Evolutionary conservation across 345 rosid genomes (phyloP).

Genomic region (Melaleuca alternifolia): DNA sequence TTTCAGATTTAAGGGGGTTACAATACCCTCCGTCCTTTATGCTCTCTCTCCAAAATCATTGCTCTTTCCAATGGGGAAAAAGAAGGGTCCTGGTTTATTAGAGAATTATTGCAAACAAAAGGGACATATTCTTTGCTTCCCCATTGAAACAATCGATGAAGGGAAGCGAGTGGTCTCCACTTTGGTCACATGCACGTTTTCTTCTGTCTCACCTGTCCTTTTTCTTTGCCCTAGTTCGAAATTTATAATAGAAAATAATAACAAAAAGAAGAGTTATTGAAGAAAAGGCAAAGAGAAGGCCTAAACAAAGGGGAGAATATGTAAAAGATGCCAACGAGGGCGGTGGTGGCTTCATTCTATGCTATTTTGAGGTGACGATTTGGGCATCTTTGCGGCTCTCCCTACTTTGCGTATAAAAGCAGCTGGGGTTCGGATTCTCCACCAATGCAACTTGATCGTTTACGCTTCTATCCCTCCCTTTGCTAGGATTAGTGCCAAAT

Average conservation of each 20-base stretch:
- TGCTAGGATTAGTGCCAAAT: background rate
- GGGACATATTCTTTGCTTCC: background rate
- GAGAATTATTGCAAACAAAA: background rate
- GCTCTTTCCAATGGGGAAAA: background rate
- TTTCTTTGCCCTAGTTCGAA: background rate
- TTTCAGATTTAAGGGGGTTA: background rate
- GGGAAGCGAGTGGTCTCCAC: background rate
- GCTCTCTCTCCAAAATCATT: background rate
- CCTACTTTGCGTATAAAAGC: slow-evolving; percentile 34
- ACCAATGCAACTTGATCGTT: background rate
- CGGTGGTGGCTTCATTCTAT: background rate
- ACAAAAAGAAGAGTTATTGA: background rate
- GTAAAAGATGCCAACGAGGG: background rate
- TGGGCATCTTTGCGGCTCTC: background rate
- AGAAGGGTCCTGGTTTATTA: background rate
- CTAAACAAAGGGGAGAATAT: background rate
- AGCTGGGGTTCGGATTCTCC: slow-evolving; percentile 28
- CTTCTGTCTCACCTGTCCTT: background rate
- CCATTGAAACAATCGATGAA: background rate
- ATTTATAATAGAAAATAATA: no score
- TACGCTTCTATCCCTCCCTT: background rate
- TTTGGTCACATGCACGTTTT: background rate
- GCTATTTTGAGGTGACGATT: background rate
- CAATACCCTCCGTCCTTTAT: background rate
- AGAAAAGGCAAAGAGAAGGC: background rate